phyloP scores from a whole-genome alignment of 306 rosid genomes.

The Prinsepia uniflora region DNA sequence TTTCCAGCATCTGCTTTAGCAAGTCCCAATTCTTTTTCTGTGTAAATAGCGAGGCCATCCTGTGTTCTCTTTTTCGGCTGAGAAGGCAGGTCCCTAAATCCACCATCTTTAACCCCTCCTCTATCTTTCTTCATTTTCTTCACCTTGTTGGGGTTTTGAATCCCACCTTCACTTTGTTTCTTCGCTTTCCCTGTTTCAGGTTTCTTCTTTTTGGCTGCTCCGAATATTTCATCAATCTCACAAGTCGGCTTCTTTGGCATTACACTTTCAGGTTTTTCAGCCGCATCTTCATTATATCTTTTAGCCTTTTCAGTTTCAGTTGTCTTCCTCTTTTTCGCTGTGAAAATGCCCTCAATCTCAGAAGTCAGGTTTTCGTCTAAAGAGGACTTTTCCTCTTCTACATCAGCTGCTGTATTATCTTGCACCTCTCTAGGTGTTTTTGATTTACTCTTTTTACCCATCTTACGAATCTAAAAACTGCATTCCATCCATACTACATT shows the following conservation, averaged over 20 bases:
- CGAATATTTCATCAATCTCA: constrained; percentile 74
- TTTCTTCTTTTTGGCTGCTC: constrained; percentile 53
- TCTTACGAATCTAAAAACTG: constrained; percentile 3
- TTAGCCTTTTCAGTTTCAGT: constrained; percentile 18
- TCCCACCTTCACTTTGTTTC: constrained; percentile 24
- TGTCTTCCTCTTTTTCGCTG: constrained; percentile 60
- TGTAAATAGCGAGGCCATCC: constrained; percentile 58
- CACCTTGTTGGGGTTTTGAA: constrained; percentile 23
- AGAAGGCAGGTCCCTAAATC: constrained; percentile 32
- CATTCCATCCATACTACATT: constrained; percentile 1
- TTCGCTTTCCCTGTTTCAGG: constrained; percentile 12
- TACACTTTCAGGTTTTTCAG: constrained; percentile 10
- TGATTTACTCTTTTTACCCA: constrained; percentile 16
- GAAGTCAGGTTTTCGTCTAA: constrained; percentile 20
- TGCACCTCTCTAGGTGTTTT: constrained; percentile 13
- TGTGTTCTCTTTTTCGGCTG: constrained; percentile 43
- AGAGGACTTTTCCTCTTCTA: constrained; percentile 35
- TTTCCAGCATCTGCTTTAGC: constrained; percentile 55
- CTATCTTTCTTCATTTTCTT: constrained; percentile 34
- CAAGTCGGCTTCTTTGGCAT: constrained; percentile 23
- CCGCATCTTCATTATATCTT: constrained; percentile 22
- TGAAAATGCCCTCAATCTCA: constrained; percentile 71
- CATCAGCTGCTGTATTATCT: constrained; percentile 19
- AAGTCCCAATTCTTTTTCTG: constrained; percentile 68
- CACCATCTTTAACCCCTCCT: constrained; percentile 23